Percentiles rank a stretch among this genome's conserved stretches.
phyloP scores from a whole-genome alignment of 768 basidiomycete species.

The Daedaleopsis sinensis region DNA sequence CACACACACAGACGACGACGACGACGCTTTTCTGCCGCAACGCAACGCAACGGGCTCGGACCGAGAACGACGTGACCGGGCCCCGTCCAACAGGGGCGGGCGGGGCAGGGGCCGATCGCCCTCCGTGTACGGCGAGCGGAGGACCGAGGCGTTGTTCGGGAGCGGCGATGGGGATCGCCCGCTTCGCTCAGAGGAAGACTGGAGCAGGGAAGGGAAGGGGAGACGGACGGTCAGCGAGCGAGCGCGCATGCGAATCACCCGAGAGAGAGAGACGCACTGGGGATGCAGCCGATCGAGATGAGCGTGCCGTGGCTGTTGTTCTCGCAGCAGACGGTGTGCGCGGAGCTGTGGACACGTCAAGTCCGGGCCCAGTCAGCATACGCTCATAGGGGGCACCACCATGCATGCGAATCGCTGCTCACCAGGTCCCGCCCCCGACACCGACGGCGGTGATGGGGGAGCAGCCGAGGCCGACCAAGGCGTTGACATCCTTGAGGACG shows the following conservation, averaged over 20 bases:
- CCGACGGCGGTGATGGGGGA: slow-evolving; percentile 14
- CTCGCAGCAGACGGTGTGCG: slow-evolving; percentile 32
- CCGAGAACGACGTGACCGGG: too few species aligned
- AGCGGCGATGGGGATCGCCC: not conserved
- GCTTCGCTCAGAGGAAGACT: slow-evolving; percentile 14
- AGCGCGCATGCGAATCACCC: not conserved
- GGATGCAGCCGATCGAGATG: slow-evolving; percentile 31
- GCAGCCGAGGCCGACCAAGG: slow-evolving; percentile 12
- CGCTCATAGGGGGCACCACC: too few species aligned
- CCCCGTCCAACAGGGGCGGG: too few species aligned
- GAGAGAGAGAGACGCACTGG: slow-evolving; percentile 20
- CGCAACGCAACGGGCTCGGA: too few species aligned
- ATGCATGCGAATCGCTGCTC: not conserved
- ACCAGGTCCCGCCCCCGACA: slow-evolving; percentile 12
- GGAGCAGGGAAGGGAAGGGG: not conserved
- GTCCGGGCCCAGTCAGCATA: too few species aligned
- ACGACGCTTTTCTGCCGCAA: too few species aligned
- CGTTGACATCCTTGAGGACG: not conserved
- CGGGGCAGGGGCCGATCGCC: too few species aligned
- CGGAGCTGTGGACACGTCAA: slow-evolving; percentile 8
- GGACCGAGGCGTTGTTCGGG: not conserved
- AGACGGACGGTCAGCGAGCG: not conserved
- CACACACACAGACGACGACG: too few species aligned
- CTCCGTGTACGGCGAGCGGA: not conserved
- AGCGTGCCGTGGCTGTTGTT: slow-evolving; percentile 30